Conservation (phyloP, 257 asterid genomes). For the Paraleonurus japonicus region DNA sequence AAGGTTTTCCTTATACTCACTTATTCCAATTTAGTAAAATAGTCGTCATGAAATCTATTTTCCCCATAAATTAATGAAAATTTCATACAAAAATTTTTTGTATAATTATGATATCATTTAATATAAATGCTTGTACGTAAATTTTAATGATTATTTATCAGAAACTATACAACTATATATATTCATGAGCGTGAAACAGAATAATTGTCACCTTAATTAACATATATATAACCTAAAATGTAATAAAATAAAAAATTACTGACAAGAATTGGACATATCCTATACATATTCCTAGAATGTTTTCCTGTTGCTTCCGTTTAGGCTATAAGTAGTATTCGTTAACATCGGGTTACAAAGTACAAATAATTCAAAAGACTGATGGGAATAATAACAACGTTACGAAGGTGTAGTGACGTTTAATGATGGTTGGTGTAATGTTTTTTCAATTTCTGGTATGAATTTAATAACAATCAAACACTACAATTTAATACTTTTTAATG, state of each 20-base stretch:
- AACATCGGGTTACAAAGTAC: constrained; percentile 11
- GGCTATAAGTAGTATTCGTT: constrained; percentile 4
- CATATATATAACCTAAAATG: not conserved
- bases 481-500: constrained; percentile 1
- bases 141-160: not conserved
- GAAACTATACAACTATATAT: not conserved
- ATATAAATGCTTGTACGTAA: not conserved
- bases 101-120: not conserved
- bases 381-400: not conserved
- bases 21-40: too few species aligned
- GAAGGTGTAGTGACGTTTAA: not conserved
- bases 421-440: constrained; percentile 18
- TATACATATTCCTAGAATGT: constrained; percentile 22
- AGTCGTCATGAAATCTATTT: too few species aligned
- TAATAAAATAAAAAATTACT: not conserved
- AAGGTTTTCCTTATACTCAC: too few species aligned
- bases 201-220: not conserved
- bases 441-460: constrained; percentile 17
- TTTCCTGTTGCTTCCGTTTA: constrained; percentile 8
- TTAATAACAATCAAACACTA: constrained; percentile 13
- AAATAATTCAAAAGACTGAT: constrained; percentile 13
- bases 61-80: not conserved
- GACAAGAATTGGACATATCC: constrained; percentile 2
- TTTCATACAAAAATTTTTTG: not conserved
- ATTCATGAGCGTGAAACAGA: not conserved